phyloP scores from a whole-genome alignment of 2,329 filamentous ascomycete genomes.

The Phaeophleospora eucalypticola region DNA sequence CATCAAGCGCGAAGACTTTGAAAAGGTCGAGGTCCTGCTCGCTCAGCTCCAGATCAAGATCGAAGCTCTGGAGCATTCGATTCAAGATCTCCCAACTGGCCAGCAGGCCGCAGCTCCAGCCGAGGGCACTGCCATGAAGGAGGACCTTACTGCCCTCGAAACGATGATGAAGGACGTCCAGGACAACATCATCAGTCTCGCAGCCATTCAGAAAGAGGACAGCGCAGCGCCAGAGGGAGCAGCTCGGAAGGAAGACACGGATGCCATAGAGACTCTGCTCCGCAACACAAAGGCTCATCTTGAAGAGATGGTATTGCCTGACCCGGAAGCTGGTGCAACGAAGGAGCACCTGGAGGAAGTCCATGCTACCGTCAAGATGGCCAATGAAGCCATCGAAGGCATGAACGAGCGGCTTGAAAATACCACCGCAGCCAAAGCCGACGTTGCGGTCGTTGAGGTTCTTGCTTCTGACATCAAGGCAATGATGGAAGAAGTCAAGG shows the following conservation, averaged over 20 bases:
- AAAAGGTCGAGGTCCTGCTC: slow-evolving; percentile 79
- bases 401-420: slow-evolving; percentile 64
- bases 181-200: slow-evolving; percentile 52
- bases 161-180: slow-evolving; percentile 54
- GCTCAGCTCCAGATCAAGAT: slow-evolving; percentile 79
- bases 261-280: slow-evolving; percentile 85
- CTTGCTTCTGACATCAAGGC: slow-evolving; percentile 73
- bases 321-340: slow-evolving; percentile 65
- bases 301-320: slow-evolving; percentile 66
- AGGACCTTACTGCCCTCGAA: slow-evolving; percentile 50
- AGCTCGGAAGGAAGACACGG: slow-evolving; percentile 76
- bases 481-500: slow-evolving; percentile 65
- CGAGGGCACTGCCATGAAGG: slow-evolving; percentile 42
- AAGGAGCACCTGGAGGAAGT: slow-evolving; percentile 58
- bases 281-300: slow-evolving; percentile 84
- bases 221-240: slow-evolving; percentile 47
- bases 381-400: slow-evolving; percentile 66
- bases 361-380: slow-evolving; percentile 68
- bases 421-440: slow-evolving; percentile 69
- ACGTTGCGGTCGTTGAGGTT: slow-evolving; percentile 70
- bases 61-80: slow-evolving; percentile 63
- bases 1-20: slow-evolving; percentile 68
- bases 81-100: slow-evolving; percentile 44
- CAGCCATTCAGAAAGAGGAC: slow-evolving; percentile 37
- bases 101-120: slow-evolving; percentile 37